Evolutionary conservation across 495 filamentous ascomycete genomes (phyloP).

Genomic region (Aspergillus affinis): DNA sequence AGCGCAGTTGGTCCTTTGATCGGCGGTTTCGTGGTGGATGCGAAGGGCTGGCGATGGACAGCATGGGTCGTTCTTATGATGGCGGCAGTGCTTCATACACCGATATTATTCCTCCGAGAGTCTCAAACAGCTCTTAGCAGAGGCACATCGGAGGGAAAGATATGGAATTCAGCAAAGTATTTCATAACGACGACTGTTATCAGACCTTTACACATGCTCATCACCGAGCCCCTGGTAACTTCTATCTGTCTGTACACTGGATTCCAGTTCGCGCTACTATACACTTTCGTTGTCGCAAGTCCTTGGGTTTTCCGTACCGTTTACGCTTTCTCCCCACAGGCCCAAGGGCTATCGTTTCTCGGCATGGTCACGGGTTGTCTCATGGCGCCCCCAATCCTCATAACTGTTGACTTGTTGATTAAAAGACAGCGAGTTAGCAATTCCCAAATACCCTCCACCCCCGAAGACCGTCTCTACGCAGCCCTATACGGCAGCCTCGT

Average conservation of each 20-base stretch:
- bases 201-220: conserved; percentile 56
- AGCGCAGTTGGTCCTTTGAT: conserved; percentile 58
- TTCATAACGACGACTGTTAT: conserved; percentile 32
- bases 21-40: conserved; percentile 58
- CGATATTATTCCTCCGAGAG: conserved; percentile 45
- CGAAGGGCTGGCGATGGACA: conserved; percentile 54
- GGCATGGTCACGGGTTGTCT: not conserved
- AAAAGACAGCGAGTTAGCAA: not conserved
- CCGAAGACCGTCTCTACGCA: conserved; percentile 43
- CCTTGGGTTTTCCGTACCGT: conserved; percentile 36
- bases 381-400: not conserved
- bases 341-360: not conserved
- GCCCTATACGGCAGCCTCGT: conserved; percentile 45
- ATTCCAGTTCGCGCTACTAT: conserved; percentile 44
- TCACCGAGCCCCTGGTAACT: conserved; percentile 60
- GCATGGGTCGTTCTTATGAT: conserved; percentile 48
- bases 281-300: conserved; percentile 36
- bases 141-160: not conserved
- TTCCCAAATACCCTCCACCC: conserved; percentile 5
- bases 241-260: conserved; percentile 43
- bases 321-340: conserved; percentile 30
- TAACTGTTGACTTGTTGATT: not conserved
- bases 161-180: conserved; percentile 14
- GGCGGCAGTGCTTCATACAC: conserved; percentile 21
- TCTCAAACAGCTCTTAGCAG: conserved; percentile 49